phyloP scores from a whole-genome alignment of 805 yeast genomes.

The Saccharomycopsis babjevae region DNA sequence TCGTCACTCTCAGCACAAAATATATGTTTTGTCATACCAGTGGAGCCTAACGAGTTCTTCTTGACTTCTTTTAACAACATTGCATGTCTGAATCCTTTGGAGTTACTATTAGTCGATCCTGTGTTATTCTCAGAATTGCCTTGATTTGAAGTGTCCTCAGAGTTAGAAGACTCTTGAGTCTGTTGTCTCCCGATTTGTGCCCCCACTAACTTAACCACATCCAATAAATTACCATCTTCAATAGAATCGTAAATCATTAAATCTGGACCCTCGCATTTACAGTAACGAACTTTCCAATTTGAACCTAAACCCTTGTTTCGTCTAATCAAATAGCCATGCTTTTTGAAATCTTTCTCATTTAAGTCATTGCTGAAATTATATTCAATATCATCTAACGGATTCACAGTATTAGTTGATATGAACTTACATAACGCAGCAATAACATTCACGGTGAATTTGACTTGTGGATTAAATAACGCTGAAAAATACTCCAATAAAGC shows the following conservation, averaged over 20 bases:
- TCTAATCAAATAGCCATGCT: conserved; percentile 57
- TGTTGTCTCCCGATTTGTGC: conserved; percentile 49
- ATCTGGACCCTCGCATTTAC: conserved; percentile 50
- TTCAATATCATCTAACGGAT: conserved; percentile 43
- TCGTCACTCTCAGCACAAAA: conserved; percentile 72
- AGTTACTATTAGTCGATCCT: conserved; percentile 21
- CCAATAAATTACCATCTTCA: conserved; percentile 40
- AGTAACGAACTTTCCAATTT: conserved; percentile 62
- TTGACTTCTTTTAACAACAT: conserved; percentile 43
- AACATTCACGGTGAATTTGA: conserved; percentile 45
- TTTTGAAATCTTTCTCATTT: conserved; percentile 35
- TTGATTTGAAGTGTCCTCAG: conserved; percentile 30
- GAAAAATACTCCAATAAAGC: conserved; percentile 50
- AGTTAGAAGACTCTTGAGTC: conserved; percentile 24
- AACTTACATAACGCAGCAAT: conserved; percentile 49
- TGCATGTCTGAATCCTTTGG: conserved; percentile 47
- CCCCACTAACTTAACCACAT: conserved; percentile 38
- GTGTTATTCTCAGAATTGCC: conserved; percentile 22
- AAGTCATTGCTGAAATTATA: conserved; percentile 24
- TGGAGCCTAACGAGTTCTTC: conserved; percentile 22
- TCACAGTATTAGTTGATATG: conserved; percentile 56
- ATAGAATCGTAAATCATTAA: conserved; percentile 49
- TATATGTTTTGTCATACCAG: conserved; percentile 39
- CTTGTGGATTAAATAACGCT: conserved; percentile 40
- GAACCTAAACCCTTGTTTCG: conserved; percentile 54